Evolutionary conservation across 1,139 yeast species (phyloP), one percentile per base, ranked within the genome.

Genomic region (Protomyces arabidopsidicola): DNA sequence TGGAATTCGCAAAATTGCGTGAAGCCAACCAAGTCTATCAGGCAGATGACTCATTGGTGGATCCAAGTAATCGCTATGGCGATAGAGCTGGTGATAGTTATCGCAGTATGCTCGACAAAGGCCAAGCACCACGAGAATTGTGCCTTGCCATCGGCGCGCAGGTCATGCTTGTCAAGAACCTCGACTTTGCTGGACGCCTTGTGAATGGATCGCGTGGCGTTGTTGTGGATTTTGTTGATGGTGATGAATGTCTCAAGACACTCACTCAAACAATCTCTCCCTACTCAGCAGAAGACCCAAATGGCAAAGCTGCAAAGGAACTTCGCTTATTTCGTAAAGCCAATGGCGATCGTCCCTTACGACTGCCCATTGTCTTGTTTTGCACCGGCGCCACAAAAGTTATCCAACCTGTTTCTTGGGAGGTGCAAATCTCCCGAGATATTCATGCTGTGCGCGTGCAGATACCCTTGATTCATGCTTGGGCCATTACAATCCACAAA

Each of bases 401-500:
- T 8, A 38, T 57, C 42, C 83, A 81, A 52, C 84, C 87, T 1
- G 97, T 91, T 72, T 84, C 82, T 3, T 93, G 96, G 82, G 79
- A 80, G 0, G 77, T 89, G 36, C 38, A 48, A 8, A 50, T 24
- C 6, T 87, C 84, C 65, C 86, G 84, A 71, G 83, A 82, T 60
- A 76, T 78, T 45, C 85, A 84, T 35, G 76, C 74, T 42, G 79
- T 82, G 2, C 69, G 96, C 68, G 75, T 77, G 0, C 96, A 90
- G 71, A 72, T 93, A 2, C 99, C 99, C 0, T 76, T 93, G 60
- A 86, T 90, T 70, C 77, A 91, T 16, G 96, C 98, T 0, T 93
- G 98, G 98, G 91, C 98, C 0, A 76, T 93, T 54, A 90, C 97
- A 0, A 91, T 93, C 58, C 99, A 93, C 73, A 93, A 93, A 75